Conservation (phyloP, 2,329 filamentous ascomycete species). For the Reticulascus tulasneorum region DNA sequence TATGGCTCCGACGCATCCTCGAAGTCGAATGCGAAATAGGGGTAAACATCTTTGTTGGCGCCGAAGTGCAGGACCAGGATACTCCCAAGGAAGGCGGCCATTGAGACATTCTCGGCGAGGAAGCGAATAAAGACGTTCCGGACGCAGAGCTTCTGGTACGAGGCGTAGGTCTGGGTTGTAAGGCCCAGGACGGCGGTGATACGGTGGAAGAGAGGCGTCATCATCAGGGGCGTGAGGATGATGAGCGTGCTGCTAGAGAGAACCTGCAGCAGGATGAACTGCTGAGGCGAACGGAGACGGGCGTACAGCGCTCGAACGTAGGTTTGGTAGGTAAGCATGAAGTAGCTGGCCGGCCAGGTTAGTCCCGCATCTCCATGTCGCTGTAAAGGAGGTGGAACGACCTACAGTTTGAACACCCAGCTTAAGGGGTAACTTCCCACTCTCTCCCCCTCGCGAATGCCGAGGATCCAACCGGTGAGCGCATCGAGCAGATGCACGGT, state of each 20-base stretch:
- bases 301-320: conserved; percentile 68
- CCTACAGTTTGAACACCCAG: conserved; percentile 67
- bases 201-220: conserved; percentile 56
- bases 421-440: conserved; percentile 68
- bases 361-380: neutral
- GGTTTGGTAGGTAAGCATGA: conserved; percentile 67
- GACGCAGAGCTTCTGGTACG: conserved; percentile 63
- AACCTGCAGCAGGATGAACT: conserved; percentile 63
- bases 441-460: conserved; percentile 60
- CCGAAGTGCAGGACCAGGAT: conserved; percentile 65
- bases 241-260: conserved; percentile 61
- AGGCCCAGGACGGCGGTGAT: conserved; percentile 49
- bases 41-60: conserved; percentile 63
- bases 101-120: conserved; percentile 63
- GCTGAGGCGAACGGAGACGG: conserved; percentile 59
- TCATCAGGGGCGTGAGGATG: conserved; percentile 59
- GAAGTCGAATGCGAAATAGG: conserved; percentile 63
- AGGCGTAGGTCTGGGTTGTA: conserved; percentile 55
- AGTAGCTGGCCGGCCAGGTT: conserved; percentile 44
- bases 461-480: conserved; percentile 63
- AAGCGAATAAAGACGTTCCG: conserved; percentile 66
- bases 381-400: conserved; percentile 4
- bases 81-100: conserved; percentile 64
- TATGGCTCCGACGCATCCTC: conserved; percentile 41
- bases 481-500: conserved; percentile 63